These are phyloP conservation scores for Globisporangium emineosum DNA, from an alignment of 352 stramenopile species.

Conservation along the genomic window DNA sequence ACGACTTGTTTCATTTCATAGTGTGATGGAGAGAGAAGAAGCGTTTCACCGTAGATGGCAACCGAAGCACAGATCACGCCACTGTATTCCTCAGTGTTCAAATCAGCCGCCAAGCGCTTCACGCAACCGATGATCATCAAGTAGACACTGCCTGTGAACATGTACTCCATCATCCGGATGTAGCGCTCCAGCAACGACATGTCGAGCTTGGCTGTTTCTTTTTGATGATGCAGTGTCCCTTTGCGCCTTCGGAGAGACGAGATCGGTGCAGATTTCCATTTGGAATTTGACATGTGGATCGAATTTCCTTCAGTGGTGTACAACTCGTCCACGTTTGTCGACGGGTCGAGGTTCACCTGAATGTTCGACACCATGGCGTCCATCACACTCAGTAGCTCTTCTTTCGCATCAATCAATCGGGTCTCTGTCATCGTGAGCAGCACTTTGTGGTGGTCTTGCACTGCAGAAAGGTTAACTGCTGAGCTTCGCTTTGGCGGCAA, in stretches of 20 bases:
- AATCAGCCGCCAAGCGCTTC: conserved; percentile 28
- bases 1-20: conserved; percentile 50
- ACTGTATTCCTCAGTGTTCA: conserved; percentile 33
- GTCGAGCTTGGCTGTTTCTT: conserved; percentile 42
- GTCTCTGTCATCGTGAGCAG: conserved; percentile 39
- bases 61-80: conserved; percentile 51
- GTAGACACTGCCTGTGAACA: conserved; percentile 69
- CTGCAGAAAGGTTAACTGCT: conserved; percentile 26
- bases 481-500: conserved; percentile 29
- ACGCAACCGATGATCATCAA: conserved; percentile 55
- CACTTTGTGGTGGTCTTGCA: conserved; percentile 52
- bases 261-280: conserved; percentile 68
- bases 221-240: conserved; percentile 30
- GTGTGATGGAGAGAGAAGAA: conserved; percentile 42
- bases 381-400: conserved; percentile 44
- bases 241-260: conserved; percentile 35
- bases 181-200: conserved; percentile 44
- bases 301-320: conserved; percentile 38
- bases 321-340: conserved; percentile 45
- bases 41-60: conserved; percentile 34
- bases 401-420: conserved; percentile 64
- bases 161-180: conserved; percentile 63
- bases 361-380: conserved; percentile 54
- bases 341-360: conserved; percentile 33
- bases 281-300: conserved; percentile 46